phyloP scores from a whole-genome alignment of 169 alveolate species.

The Cryptosporidium baileyi region DNA sequence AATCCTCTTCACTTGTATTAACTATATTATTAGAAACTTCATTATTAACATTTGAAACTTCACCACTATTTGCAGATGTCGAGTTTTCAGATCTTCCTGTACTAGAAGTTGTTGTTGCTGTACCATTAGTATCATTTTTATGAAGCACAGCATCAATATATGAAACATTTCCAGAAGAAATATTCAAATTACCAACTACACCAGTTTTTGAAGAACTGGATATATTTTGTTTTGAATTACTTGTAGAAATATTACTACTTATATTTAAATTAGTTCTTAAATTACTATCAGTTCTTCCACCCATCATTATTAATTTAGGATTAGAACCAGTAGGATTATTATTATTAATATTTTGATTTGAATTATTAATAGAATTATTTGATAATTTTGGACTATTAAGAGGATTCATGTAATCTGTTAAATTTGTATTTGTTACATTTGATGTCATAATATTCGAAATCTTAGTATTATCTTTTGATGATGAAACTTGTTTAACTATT shows the following conservation, averaged over 20 bases:
- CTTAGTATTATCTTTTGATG: constrained; percentile 17
- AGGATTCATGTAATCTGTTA: background rate
- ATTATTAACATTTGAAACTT: background rate
- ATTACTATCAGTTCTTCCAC: constrained; percentile 10
- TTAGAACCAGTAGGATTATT: constrained; percentile 53
- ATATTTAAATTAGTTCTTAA: constrained; percentile 28
- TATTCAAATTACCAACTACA: background rate
- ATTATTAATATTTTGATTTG: constrained; percentile 52
- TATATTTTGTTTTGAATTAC: constrained; percentile 19
- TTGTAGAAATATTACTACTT: constrained; percentile 27
- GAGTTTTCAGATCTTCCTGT: constrained; percentile 41
- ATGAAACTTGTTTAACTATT: constrained; percentile 15
- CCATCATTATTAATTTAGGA: constrained; percentile 41
- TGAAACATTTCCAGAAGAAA: constrained; percentile 53
- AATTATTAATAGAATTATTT: background rate
- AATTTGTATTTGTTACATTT: background rate
- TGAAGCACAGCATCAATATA: constrained; percentile 67
- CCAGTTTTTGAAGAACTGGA: background rate
- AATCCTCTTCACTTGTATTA: constrained; percentile 28
- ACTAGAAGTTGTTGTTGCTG: background rate
- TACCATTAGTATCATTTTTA: constrained; percentile 5
- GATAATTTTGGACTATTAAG: constrained; percentile 21
- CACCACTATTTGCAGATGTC: constrained; percentile 12
- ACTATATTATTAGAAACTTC: background rate
- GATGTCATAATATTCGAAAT: background rate